Evolutionary conservation across 371 early-diverging fungal species (phyloP).

Genomic region (Syncephalastrum monosporum): DNA sequence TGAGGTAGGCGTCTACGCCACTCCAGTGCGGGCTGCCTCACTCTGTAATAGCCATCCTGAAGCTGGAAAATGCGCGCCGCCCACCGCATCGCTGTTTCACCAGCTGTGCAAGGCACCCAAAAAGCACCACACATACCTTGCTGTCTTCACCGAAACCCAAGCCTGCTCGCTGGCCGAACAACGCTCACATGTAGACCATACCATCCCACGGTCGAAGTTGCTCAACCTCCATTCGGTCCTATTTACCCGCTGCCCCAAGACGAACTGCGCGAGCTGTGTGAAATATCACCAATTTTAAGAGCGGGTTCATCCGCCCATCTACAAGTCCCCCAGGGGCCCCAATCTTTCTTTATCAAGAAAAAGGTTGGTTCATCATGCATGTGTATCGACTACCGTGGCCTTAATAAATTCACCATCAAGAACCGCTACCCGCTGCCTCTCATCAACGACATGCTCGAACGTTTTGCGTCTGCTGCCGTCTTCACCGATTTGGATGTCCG

Average conservation of each 20-base stretch:
- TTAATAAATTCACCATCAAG: constrained; percentile 48
- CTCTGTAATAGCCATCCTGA: too few relatives aligned
- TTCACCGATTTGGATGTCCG: too few relatives aligned
- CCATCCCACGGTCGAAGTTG: constrained; percentile 13
- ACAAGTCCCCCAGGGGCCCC: constrained; percentile 50
- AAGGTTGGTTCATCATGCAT: constrained; percentile 46
- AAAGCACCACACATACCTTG: constrained; percentile 13
- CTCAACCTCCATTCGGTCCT: constrained; percentile 28
- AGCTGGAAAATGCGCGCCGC: too few relatives aligned
- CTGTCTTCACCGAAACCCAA: constrained; percentile 18
- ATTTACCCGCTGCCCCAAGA: constrained; percentile 30
- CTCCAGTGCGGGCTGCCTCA: too few relatives aligned
- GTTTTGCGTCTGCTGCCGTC: too few relatives aligned
- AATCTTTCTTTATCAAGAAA: constrained; percentile 53
- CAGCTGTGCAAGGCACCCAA: too few relatives aligned
- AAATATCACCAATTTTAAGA: constrained; percentile 23
- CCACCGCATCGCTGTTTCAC: too few relatives aligned
- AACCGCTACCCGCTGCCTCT: constrained; percentile 35
- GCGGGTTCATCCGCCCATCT: constrained; percentile 40
- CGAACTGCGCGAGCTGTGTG: constrained; percentile 17
- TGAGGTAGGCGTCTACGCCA: too few relatives aligned
- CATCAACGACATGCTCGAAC: too few relatives aligned
- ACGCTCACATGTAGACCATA: constrained; percentile 14
- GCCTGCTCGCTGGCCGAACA: constrained; percentile 21
- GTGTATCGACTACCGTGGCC: constrained; percentile 34